These are phyloP conservation scores for Stagonosporopsis rhizophila DNA, from an alignment of 2,329 filamentous ascomycete species.

Conservation along the genomic window DNA sequence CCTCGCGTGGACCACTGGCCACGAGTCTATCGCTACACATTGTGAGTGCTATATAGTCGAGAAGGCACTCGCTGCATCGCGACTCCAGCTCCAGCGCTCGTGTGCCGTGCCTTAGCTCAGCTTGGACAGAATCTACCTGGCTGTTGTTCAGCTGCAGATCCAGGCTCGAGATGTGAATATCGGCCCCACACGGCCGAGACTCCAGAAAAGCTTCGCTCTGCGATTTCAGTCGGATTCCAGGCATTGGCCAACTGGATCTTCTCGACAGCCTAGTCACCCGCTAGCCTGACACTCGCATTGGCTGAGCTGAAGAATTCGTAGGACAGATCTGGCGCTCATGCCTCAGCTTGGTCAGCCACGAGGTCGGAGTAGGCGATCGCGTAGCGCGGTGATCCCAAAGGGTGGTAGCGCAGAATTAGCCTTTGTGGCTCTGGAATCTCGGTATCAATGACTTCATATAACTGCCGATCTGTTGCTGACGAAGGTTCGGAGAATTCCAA, in stretches of 20 bases:
- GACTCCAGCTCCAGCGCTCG: not conserved
- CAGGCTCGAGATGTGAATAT: not conserved
- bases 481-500: not conserved
- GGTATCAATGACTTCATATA: constrained; percentile 3
- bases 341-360: constrained; percentile 7
- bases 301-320: not conserved
- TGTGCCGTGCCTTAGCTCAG: constrained; percentile 9
- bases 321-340: not conserved
- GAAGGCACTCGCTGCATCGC: constrained; percentile 2
- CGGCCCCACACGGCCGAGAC: constrained; percentile 17
- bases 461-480: constrained; percentile 2
- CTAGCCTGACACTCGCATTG: not conserved
- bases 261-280: not conserved
- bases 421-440: not conserved
- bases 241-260: not conserved
- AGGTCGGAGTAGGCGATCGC: constrained; percentile 9
- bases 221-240: not conserved
- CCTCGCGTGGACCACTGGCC: constrained; percentile 1
- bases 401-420: constrained; percentile 5
- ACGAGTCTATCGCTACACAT: constrained; percentile 9
- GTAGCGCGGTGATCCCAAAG: not conserved
- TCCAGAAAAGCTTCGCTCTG: not conserved
- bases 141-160: constrained; percentile 10
- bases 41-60: not conserved
- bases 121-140: not conserved